Conservation (phyloP, 306 rosid genomes). For the Prunus persica region Prunus_persica_NCBIv2 NC_034014.1:9769501-9770000, state of each 20-base stretch:
- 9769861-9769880: too few relatives aligned
- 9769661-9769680: slow-evolving; percentile 26
- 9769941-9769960: too few relatives aligned
- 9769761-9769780: too few relatives aligned
- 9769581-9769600: not conserved
- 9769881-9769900: too few relatives aligned
- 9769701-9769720: slow-evolving; percentile 28
- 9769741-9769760: not conserved
- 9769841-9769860: too few relatives aligned
- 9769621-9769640: not conserved
- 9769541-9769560: not conserved
- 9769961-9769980: too few relatives aligned
- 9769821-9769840: too few relatives aligned
- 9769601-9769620: slow-evolving; percentile 32
- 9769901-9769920: too few relatives aligned
- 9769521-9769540: slow-evolving; percentile 1
- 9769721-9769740: slow-evolving; percentile 30
- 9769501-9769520: slow-evolving; percentile 30
- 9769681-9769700: slow-evolving; percentile 32
- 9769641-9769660: not conserved
- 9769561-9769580: not conserved
- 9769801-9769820: too few relatives aligned
- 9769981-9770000: too few relatives aligned
- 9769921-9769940: too few relatives aligned
- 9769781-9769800: too few relatives aligned